Base-by-base conservation (phyloP, 257 asterid genomes). In the Verbascum thapsus region DNA sequence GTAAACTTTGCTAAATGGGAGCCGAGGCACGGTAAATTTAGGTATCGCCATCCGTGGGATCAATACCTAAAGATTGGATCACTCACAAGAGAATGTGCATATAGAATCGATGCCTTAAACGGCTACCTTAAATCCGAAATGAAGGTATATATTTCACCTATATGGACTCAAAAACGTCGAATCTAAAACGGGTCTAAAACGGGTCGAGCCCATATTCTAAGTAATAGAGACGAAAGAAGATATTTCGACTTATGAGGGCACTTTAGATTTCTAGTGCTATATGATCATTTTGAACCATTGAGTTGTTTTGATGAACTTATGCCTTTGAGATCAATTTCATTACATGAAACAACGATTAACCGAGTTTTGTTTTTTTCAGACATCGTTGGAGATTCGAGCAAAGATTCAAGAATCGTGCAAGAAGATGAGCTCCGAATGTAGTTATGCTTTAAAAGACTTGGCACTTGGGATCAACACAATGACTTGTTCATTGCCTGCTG, bases 41-140 rank as follows among this genome's bases (percentile, higher is more conserved):
- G 57, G n/a, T 66, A 69, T 60, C 23, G 71, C 0, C 71, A 77
- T 6, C 77, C 83, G 1, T 77, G 83, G 83, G 75, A 66, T 19
- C 72, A 35, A 45, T 77, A 74, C 70, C 38, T 73, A 10, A 70
- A 73, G 57, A 58, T 70, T 18, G 66, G 80, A 18, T 22, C 19
- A 1, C 47, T 26, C 15, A 41, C 64, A 50, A 67, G 80, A 30
- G 69, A 64, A 58, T 74, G 80, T 42, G 76, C 80, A 8, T 53
- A 61, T 37, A 52, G 58, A 40, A 32, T 69, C 8, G 80, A 74
- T n/a, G 72, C 72, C 5, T 45, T 74, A 19, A 64, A 69, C 11
- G 58, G 43, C 34, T 68, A 57, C 15, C 52, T 74, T 8, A 50
- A 44, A 61, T 69, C 66, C 2, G 60, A 74, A 10, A 26, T 13